phyloP scores from a whole-genome alignment of 306 rosid species.

The Trifolium fragiferum region DNA sequence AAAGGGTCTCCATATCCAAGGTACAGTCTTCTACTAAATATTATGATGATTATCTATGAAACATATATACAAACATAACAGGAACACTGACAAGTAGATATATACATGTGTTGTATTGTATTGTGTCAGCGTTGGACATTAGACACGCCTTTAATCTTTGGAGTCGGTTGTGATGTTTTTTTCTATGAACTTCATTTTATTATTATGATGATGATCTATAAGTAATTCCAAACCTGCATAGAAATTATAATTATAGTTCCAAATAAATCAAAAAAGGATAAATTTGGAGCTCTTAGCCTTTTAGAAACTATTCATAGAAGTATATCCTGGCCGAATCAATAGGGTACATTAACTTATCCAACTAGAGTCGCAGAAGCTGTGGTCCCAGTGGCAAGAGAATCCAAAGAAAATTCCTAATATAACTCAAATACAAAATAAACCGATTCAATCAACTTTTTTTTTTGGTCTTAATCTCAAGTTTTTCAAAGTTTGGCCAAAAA shows the following conservation, averaged over 20 bases:
- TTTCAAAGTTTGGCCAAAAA: no score
- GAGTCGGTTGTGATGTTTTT: neutral
- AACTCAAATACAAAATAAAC: neutral
- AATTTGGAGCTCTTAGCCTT: slow-evolving; percentile 5
- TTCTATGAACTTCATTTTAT: neutral
- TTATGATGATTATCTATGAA: neutral
- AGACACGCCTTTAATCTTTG: no score
- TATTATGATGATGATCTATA: neutral
- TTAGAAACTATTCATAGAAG: slow-evolving; percentile 2
- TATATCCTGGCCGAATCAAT: neutral
- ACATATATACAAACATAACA: neutral
- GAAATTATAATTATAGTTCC: neutral
- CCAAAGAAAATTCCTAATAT: neutral
- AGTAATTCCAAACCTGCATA: neutral
- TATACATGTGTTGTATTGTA: no score
- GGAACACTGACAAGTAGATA: no score
- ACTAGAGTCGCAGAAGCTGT: slow-evolving; percentile 29
- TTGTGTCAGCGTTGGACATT: no score
- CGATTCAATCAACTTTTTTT: neutral
- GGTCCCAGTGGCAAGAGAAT: slow-evolving; percentile 1
- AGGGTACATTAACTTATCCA: neutral
- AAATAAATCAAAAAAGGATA: neutral
- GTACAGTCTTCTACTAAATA: slow-evolving; percentile 35
- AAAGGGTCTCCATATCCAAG: slow-evolving; percentile 97
- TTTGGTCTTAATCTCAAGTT: no score